phyloP scores from a whole-genome alignment of 495 filamentous ascomycete species.

The Xylaria palmicola region DNA sequence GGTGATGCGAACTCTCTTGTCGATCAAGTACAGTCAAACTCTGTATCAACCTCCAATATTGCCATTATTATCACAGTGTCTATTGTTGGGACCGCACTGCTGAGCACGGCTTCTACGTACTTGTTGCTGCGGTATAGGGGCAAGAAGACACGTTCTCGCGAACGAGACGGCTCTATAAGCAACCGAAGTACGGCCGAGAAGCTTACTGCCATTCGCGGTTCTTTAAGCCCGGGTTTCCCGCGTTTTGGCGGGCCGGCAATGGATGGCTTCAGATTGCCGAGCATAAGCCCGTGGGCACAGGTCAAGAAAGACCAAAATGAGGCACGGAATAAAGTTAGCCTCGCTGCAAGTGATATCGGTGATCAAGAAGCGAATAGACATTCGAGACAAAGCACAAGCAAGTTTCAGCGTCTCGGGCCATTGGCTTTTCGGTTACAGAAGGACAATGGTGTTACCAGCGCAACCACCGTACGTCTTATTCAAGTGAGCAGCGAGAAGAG shows the following conservation, averaged over 20 bases:
- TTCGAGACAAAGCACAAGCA: background rate
- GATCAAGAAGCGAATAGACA: background rate
- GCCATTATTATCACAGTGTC: constrained; percentile 34
- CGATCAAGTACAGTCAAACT: constrained; percentile 32
- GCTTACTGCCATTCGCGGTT: constrained; percentile 22
- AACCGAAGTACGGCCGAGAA: constrained; percentile 16
- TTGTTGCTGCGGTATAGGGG: constrained; percentile 35
- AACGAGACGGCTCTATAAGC: constrained; percentile 3
- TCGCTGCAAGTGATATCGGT: constrained; percentile 17
- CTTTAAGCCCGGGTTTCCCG: constrained; percentile 23
- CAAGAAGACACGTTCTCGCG: constrained; percentile 22
- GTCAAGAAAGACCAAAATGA: constrained; percentile 21
- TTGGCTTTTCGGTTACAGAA: constrained; percentile 26
- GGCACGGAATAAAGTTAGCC: constrained; percentile 15
- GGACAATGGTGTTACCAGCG: constrained; percentile 21
- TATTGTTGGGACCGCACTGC: constrained; percentile 39
- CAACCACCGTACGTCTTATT: constrained; percentile 30
- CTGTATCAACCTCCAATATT: constrained; percentile 36
- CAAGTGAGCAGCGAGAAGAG: constrained; percentile 24
- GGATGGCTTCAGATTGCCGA: constrained; percentile 27
- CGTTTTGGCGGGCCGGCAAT: constrained; percentile 24
- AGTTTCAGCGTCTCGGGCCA: constrained; percentile 20
- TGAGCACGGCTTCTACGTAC: constrained; percentile 33
- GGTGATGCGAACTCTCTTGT: constrained; percentile 30
- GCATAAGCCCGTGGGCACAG: constrained; percentile 16